These are phyloP conservation scores for Dioszegia aurantiaca DNA, from an alignment of 768 basidiomycete species.

Conservation along the genomic window DNA sequence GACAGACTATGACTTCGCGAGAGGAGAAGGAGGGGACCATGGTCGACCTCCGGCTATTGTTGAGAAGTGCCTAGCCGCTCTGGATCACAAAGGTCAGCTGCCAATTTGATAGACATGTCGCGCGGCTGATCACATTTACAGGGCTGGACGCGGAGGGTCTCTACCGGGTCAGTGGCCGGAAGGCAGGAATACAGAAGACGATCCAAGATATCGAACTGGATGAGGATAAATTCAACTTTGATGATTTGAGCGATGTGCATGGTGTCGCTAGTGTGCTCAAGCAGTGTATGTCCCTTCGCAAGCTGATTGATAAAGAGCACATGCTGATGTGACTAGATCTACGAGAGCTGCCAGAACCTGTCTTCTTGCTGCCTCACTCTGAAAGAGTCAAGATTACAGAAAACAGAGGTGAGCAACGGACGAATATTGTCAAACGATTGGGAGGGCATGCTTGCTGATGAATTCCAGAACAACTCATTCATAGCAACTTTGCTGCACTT, in stretches of 20 bases:
- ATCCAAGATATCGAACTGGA: conserved; percentile 84
- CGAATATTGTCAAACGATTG: no score
- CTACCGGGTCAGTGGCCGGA: conserved; percentile 56
- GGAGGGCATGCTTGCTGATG: neutral
- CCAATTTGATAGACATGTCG: conserved; percentile 57
- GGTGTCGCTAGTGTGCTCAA: conserved; percentile 81
- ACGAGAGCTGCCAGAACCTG: conserved; percentile 81
- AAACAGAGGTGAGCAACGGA: conserved; percentile 60
- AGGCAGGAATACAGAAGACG: conserved; percentile 79
- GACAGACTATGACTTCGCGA: conserved; percentile 81
- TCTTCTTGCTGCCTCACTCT: conserved; percentile 74
- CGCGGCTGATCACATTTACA: conserved; percentile 9
- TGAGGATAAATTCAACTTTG: conserved; percentile 70
- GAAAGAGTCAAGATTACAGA: conserved; percentile 80
- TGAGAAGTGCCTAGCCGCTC: conserved; percentile 72
- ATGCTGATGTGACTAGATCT: conserved; percentile 56
- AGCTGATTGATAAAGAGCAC: conserved; percentile 56
- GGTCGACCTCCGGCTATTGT: conserved; percentile 67
- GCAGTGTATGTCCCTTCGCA: conserved; percentile 39
- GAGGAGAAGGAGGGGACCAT: conserved; percentile 67
- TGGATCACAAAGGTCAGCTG: conserved; percentile 64
- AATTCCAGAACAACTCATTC: conserved; percentile 64
- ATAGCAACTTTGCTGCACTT: conserved; percentile 69
- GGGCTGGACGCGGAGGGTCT: conserved; percentile 49
- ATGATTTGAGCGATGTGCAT: conserved; percentile 69